Evolutionary conservation across 2,329 filamentous ascomycete genomes (phyloP).

Genomic region (Myriosclerotinia scirpicola): DNA sequence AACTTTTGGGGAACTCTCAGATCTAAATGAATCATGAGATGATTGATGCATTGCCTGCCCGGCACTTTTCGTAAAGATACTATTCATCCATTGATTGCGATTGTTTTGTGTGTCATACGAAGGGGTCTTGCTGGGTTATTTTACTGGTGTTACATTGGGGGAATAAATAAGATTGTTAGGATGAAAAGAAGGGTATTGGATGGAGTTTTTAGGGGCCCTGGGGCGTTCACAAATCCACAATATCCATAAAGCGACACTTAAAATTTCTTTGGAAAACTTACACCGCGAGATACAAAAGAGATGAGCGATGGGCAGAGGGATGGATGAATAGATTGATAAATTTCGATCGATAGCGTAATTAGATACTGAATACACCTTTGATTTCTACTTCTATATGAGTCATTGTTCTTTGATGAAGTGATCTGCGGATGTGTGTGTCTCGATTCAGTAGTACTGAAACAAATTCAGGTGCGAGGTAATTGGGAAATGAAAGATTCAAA

Average conservation of each 20-base stretch:
- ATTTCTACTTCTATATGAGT: background rate
- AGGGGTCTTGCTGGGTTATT: background rate
- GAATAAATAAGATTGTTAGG: background rate
- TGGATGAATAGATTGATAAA: background rate
- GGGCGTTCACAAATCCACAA: constrained; percentile 3
- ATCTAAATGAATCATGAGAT: background rate
- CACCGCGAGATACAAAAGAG: background rate
- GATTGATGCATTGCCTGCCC: constrained; percentile 7
- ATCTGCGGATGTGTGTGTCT: no score
- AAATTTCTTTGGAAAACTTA: background rate
- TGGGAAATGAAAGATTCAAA: no score
- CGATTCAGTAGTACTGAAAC: no score
- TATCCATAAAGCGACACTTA: background rate
- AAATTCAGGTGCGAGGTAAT: no score
- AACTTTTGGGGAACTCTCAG: no score
- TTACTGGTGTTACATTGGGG: constrained; percentile 6
- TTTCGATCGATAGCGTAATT: background rate
- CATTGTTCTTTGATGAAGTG: background rate
- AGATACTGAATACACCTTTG: background rate
- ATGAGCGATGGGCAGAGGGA: no score
- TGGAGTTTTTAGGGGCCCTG: constrained; percentile 2
- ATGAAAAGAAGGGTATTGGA: constrained; percentile 6
- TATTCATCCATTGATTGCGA: background rate
- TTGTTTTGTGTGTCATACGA: background rate
- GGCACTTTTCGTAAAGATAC: background rate